phyloP scores from a whole-genome alignment of 2,329 filamentous ascomycete species.

The Cytospora paraplurivora region DNA sequence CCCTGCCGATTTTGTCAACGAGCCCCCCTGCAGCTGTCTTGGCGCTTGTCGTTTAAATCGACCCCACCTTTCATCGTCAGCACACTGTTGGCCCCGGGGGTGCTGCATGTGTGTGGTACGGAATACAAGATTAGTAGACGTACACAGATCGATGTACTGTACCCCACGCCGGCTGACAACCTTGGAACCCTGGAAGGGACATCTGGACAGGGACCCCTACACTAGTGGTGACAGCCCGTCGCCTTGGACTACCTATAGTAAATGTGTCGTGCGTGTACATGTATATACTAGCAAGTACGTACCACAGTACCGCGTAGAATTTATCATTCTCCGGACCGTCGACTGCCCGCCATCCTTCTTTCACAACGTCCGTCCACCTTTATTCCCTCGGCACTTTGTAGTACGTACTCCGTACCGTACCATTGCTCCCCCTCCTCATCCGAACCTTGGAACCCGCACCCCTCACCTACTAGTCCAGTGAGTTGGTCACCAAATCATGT shows the following conservation, averaged over 20 bases:
- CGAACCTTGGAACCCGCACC: not conserved
- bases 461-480: not conserved
- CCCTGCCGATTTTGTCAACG: not conserved
- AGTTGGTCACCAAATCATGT: not conserved
- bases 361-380: conserved; percentile 1
- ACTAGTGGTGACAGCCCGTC: too few relatives aligned
- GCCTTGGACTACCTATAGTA: too few relatives aligned
- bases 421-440: not conserved
- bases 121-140: not conserved
- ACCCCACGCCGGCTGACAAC: too few relatives aligned
- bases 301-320: not conserved
- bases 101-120: not conserved
- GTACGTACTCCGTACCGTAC: too few relatives aligned
- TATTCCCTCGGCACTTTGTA: not conserved
- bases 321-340: not conserved
- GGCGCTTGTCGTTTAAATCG: conserved; percentile 9
- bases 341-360: not conserved
- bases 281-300: not conserved
- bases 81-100: too few relatives aligned
- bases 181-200: too few relatives aligned
- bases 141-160: too few relatives aligned
- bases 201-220: too few relatives aligned
- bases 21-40: conserved; percentile 15
- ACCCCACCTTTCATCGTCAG: not conserved
- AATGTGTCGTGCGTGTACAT: not conserved